Evolutionary conservation across 1,284 basidiomycete species (phyloP).

Genomic region (Ceratobasidium sp.): DNA sequence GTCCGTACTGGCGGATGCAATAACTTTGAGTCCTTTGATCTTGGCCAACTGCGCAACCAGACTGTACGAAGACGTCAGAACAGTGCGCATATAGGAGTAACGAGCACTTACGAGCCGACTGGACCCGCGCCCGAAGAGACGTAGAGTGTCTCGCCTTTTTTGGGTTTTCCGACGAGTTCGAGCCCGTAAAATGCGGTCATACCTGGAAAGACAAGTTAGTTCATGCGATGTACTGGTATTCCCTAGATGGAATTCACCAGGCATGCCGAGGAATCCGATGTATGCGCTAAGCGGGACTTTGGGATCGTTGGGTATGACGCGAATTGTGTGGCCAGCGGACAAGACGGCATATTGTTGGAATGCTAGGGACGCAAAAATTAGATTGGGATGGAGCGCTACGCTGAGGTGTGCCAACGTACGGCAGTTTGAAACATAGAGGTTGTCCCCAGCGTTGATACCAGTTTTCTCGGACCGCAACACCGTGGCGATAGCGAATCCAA

Average conservation of each 20-base stretch:
- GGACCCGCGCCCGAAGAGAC: slow-evolving; percentile 62
- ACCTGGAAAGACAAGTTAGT: slow-evolving; percentile 35
- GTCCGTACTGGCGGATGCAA: slow-evolving; percentile 55
- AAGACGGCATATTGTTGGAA: slow-evolving; percentile 38
- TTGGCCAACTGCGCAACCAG: slow-evolving; percentile 55
- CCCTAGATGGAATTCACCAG: slow-evolving; percentile 46
- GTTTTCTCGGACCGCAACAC: slow-evolving; percentile 51
- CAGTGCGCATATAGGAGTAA: not conserved
- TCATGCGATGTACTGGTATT: not conserved
- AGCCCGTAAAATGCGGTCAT: slow-evolving; percentile 52
- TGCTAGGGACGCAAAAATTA: not conserved
- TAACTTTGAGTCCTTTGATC: slow-evolving; percentile 53
- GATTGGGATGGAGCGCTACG: not conserved
- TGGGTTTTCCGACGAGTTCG: slow-evolving; percentile 54
- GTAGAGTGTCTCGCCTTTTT: slow-evolving; percentile 63
- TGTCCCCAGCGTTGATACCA: slow-evolving; percentile 57
- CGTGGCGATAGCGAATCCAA: slow-evolving; percentile 45
- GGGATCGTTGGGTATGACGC: slow-evolving; percentile 47
- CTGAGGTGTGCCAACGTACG: not conserved
- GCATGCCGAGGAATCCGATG: slow-evolving; percentile 59
- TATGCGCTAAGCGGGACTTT: slow-evolving; percentile 58
- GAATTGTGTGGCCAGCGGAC: slow-evolving; percentile 46
- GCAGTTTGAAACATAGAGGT: slow-evolving; percentile 16
- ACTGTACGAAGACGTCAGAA: slow-evolving; percentile 12
- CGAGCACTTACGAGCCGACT: slow-evolving; percentile 55